Conservation (phyloP, 2,329 filamentous ascomycete genomes). For the Acephala macrosclerotiorum region DNA sequence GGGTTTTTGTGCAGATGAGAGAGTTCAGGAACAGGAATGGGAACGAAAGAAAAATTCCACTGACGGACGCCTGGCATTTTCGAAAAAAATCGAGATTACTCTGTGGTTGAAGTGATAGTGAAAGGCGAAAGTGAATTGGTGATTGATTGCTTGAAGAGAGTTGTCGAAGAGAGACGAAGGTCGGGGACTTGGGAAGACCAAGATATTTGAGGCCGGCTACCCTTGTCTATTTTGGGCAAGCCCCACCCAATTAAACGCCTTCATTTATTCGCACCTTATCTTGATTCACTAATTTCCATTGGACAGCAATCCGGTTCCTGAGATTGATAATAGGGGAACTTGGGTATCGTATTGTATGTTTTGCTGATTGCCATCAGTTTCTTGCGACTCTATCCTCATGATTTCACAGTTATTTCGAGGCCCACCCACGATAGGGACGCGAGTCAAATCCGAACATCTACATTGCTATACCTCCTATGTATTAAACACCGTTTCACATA, state of each 20-base stretch:
- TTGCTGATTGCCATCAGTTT: background rate
- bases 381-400: background rate
- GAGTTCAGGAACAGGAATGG: constrained; percentile 1
- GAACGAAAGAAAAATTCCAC: constrained; percentile 21
- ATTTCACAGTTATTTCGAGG: background rate
- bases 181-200: background rate
- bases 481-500: constrained; percentile 11
- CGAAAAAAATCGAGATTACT: background rate
- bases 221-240: constrained; percentile 4
- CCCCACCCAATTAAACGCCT: background rate
- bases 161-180: background rate
- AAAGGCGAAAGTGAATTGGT: background rate
- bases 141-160: background rate
- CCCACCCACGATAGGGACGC: background rate
- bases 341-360: too few relatives aligned
- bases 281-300: background rate
- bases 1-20: background rate
- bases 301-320: background rate
- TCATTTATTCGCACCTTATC: constrained; percentile 9
- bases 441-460: background rate
- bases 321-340: background rate
- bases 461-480: background rate
- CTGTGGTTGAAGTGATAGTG: background rate
- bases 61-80: constrained; percentile 43
- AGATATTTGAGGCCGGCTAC: constrained; percentile 10